Conservation (phyloP, 1,139 yeast species). For the Kodamaea fungicola region DNA sequence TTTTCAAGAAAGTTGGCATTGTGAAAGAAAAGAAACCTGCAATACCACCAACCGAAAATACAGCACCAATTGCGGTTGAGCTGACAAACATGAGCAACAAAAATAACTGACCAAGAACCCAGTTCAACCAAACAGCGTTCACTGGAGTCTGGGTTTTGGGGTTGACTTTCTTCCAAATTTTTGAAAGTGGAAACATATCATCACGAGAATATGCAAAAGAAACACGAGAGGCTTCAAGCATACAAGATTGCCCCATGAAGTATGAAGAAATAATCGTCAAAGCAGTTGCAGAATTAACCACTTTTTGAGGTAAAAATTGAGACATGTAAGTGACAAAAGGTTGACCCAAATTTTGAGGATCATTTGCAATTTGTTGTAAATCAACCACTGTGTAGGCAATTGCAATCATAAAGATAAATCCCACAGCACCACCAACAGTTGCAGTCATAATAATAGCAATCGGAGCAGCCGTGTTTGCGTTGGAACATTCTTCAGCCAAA, state of each 20-base stretch:
- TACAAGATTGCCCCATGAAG: conserved; percentile 65
- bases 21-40: conserved; percentile 68
- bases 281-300: conserved; percentile 52
- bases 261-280: conserved; percentile 57
- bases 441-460: conserved; percentile 63
- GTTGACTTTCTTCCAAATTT: conserved; percentile 50
- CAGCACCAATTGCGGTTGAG: conserved; percentile 67
- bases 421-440: conserved; percentile 54
- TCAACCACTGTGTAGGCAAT: conserved; percentile 62
- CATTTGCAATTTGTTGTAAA: conserved; percentile 44
- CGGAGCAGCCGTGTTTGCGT: conserved; percentile 68
- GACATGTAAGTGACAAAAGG: conserved; percentile 59
- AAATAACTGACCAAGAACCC: conserved; percentile 52
- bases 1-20: conserved; percentile 61
- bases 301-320: conserved; percentile 44
- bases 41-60: conserved; percentile 74
- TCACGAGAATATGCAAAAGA: conserved; percentile 68
- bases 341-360: conserved; percentile 52
- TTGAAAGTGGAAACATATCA: conserved; percentile 61
- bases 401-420: conserved; percentile 60
- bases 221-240: conserved; percentile 67
- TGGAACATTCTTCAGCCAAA: conserved; percentile 65
- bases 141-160: conserved; percentile 61
- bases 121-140: conserved; percentile 65
- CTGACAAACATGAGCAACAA: conserved; percentile 64